Evolutionary conservation across 257 asterid genomes (phyloP).

Genomic region (Capsicum baccatum): DNA sequence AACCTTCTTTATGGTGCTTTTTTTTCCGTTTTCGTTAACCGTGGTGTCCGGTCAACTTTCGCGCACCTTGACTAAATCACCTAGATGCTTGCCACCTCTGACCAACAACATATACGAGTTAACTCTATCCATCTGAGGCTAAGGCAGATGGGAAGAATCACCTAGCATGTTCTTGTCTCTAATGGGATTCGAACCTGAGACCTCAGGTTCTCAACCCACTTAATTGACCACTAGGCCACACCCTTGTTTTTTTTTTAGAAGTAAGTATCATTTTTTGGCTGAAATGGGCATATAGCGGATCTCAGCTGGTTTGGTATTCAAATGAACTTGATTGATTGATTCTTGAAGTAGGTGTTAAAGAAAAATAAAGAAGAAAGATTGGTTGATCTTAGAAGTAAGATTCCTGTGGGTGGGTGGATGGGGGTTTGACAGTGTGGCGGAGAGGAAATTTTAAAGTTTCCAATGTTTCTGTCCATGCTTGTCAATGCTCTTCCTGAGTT

Average conservation of each 20-base stretch:
- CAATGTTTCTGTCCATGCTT: neutral
- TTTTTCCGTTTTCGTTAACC: too few relatives aligned
- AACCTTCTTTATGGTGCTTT: slow-evolving; percentile 18
- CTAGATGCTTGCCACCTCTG: too few relatives aligned
- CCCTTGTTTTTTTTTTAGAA: neutral
- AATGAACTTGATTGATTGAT: neutral
- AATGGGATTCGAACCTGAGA: too few relatives aligned
- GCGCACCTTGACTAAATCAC: too few relatives aligned
- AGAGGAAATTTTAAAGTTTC: neutral
- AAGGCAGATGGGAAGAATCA: too few relatives aligned
- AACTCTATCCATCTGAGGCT: too few relatives aligned
- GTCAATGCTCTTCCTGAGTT: slow-evolving; percentile 18
- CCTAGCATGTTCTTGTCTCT: too few relatives aligned
- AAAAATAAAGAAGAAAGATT: neutral
- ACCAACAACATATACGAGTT: too few relatives aligned
- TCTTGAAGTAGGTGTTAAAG: neutral
- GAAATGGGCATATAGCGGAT: neutral
- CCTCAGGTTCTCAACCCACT: too few relatives aligned
- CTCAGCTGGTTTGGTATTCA: neutral
- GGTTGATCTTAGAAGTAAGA: slow-evolving; percentile 5
- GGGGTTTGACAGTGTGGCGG: neutral
- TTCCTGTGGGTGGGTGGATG: neutral
- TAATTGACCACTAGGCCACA: too few relatives aligned
- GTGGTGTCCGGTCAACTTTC: too few relatives aligned
- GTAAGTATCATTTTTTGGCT: neutral